Evolutionary conservation across 2,329 filamentous ascomycete genomes (phyloP).

Genomic region (Ramularia endophylla): DNA sequence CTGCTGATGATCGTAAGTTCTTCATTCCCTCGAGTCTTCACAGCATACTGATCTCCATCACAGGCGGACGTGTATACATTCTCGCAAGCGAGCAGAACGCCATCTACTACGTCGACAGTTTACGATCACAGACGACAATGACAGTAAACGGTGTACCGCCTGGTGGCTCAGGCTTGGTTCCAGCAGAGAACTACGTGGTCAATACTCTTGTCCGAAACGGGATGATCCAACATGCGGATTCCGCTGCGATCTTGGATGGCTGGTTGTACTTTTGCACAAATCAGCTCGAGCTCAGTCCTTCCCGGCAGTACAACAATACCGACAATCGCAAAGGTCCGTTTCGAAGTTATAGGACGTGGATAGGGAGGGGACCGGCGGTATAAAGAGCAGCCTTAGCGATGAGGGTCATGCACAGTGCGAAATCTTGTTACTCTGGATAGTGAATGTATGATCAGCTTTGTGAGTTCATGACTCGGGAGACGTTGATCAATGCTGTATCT

Average conservation of each 20-base stretch:
- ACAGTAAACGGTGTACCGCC: constrained; percentile 32
- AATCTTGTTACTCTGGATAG: no score
- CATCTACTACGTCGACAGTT: constrained; percentile 39
- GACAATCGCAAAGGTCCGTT: constrained; percentile 35
- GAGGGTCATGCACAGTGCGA: no score
- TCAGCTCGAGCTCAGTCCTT: constrained; percentile 34
- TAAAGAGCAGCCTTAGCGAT: no score
- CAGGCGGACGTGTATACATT: constrained; percentile 35
- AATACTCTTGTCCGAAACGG: constrained; percentile 36
- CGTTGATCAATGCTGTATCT: no score
- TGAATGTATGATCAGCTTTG: no score
- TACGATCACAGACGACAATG: constrained; percentile 30
- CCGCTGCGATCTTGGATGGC: constrained; percentile 36
- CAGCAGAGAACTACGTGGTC: constrained; percentile 34
- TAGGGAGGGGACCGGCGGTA: constrained; percentile 34
- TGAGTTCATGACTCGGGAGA: no score
- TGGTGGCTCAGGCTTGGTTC: constrained; percentile 30
- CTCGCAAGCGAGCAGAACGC: constrained; percentile 40
- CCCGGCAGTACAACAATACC: constrained; percentile 35
- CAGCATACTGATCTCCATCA: not conserved
- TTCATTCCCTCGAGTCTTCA: not conserved
- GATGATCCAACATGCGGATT: constrained; percentile 40
- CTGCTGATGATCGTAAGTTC: constrained; percentile 32
- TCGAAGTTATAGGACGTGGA: constrained; percentile 31
- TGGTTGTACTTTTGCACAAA: constrained; percentile 41